Evolutionary conservation across 805 yeast genomes (phyloP).

Genomic region (Zygotorulaspora florentina): DNA sequence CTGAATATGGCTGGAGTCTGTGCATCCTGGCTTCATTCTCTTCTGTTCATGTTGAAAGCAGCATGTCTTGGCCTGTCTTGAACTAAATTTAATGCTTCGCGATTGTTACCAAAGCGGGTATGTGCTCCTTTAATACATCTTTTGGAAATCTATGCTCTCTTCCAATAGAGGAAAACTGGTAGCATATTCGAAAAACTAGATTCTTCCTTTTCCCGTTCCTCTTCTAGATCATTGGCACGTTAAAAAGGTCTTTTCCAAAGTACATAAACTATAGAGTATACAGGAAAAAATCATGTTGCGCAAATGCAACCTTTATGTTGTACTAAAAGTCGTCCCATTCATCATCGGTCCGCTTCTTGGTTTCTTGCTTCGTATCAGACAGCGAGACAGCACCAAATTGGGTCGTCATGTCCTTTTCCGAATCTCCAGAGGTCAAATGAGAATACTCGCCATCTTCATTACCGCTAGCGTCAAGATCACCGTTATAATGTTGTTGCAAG

Average conservation of each 20-base stretch:
- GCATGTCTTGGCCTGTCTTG: too few species aligned
- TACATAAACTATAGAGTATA: neutral
- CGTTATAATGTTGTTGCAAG: conserved; percentile 35
- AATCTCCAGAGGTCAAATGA: conserved; percentile 36
- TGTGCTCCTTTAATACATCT: too few species aligned
- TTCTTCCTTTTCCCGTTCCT: too few species aligned
- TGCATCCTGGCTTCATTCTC: too few species aligned
- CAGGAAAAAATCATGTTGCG: neutral
- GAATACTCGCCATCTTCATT: conserved; percentile 14
- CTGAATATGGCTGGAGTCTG: too few species aligned
- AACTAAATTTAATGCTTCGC: too few species aligned
- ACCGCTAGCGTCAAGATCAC: conserved; percentile 40
- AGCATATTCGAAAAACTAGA: too few species aligned
- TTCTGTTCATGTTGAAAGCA: too few species aligned
- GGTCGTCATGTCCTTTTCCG: conserved; percentile 4
- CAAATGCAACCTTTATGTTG: neutral
- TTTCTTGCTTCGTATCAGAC: conserved; percentile 51
- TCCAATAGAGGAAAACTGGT: too few species aligned
- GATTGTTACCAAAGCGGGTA: too few species aligned
- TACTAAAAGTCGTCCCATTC: conserved; percentile 59
- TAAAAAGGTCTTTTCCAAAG: neutral
- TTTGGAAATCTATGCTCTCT: too few species aligned
- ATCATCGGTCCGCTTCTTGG: conserved; percentile 48
- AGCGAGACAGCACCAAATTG: conserved; percentile 32
- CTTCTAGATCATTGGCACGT: too few species aligned